These are phyloP conservation scores for Vanrija sp. DNA, from an alignment of 1,284 basidiomycete species.

Conservation along the genomic window DNA sequence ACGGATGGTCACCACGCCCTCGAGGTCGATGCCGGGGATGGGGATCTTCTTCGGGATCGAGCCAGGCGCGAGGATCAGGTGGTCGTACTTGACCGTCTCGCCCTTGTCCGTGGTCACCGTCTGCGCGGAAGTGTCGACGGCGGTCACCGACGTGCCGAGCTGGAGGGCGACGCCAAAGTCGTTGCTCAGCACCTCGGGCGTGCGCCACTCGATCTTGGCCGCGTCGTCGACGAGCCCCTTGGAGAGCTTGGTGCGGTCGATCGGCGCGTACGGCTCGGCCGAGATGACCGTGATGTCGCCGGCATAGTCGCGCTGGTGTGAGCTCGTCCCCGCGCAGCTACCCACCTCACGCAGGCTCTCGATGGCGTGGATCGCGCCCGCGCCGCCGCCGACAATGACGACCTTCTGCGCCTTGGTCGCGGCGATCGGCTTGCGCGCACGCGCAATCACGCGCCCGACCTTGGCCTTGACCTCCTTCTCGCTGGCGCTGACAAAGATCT, in stretches of 20 bases:
- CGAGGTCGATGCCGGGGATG: slow-evolving; percentile 68
- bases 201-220: slow-evolving; percentile 70
- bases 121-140: slow-evolving; percentile 61
- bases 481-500: slow-evolving; percentile 76
- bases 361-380: slow-evolving; percentile 71
- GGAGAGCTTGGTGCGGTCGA: slow-evolving; percentile 82
- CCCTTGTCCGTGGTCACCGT: slow-evolving; percentile 60
- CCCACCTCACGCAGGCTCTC: slow-evolving; percentile 77
- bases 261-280: slow-evolving; percentile 74
- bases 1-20: slow-evolving; percentile 75
- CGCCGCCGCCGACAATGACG: slow-evolving; percentile 77
- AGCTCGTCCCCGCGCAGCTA: background rate
- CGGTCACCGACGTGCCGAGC: slow-evolving; percentile 59
- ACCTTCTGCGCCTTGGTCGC: slow-evolving; percentile 55
- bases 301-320: slow-evolving; percentile 64
- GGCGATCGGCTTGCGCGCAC: slow-evolving; percentile 40
- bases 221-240: slow-evolving; percentile 78
- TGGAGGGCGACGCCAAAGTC: slow-evolving; percentile 75
- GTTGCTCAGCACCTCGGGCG: slow-evolving; percentile 68
- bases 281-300: slow-evolving; percentile 74
- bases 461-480: slow-evolving; percentile 66
- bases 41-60: slow-evolving; percentile 62
- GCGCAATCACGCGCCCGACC: slow-evolving; percentile 54
- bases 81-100: slow-evolving; percentile 63
- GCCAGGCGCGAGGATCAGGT: slow-evolving; percentile 69